phyloP scores from a whole-genome alignment of 176 grass and related monocot genomes.

The Poa annua region DNA sequence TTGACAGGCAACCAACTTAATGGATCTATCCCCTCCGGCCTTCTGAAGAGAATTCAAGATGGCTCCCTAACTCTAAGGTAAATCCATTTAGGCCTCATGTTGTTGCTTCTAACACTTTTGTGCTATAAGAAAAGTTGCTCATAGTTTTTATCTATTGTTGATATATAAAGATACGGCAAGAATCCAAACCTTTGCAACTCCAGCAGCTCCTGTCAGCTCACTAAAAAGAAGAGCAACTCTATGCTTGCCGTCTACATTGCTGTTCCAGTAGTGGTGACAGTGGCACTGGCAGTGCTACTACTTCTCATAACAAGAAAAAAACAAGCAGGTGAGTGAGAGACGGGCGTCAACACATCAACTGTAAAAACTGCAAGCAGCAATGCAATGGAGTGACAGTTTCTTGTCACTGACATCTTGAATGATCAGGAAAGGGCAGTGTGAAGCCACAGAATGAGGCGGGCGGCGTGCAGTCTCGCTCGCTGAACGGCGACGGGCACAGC shows the following conservation, averaged over 20 bases:
- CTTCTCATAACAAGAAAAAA: slow-evolving; percentile 30
- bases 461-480: too few relatives aligned
- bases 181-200: slow-evolving; percentile 54
- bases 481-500: slow-evolving; percentile 18
- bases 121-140: background rate
- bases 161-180: slow-evolving; percentile 31
- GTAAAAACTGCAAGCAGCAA: background rate
- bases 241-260: slow-evolving; percentile 44
- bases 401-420: background rate
- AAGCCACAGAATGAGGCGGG: slow-evolving; percentile 23
- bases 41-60: slow-evolving; percentile 49
- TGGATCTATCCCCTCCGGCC: slow-evolving; percentile 51
- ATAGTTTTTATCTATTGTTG: background rate
- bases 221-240: slow-evolving; percentile 40
- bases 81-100: background rate
- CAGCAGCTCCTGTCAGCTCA: slow-evolving; percentile 23
- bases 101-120: background rate
- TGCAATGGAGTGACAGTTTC: background rate
- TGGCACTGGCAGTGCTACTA: slow-evolving; percentile 25
- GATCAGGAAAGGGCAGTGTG: slow-evolving; percentile 21
- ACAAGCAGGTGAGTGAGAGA: slow-evolving; percentile 10
- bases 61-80: slow-evolving; percentile 52
- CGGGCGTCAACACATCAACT: background rate
- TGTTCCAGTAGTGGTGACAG: slow-evolving; percentile 44
- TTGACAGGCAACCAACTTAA: slow-evolving; percentile 54